These are phyloP conservation scores for Teunomyces funiuensis DNA, from an alignment of 805 yeast genomes.

Conservation along the genomic window DNA sequence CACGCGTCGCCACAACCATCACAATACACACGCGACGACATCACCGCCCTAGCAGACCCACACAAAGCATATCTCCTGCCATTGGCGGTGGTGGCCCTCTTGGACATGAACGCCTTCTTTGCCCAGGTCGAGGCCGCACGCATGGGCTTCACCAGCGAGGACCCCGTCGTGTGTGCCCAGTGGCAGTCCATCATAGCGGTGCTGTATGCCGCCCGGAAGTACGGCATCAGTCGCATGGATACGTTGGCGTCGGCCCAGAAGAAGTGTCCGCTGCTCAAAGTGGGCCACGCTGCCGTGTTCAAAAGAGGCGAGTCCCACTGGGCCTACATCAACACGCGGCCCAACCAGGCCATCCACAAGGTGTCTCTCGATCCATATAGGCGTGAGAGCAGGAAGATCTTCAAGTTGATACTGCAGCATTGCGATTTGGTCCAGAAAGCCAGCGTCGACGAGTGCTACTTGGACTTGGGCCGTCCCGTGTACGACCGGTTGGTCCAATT, in stretches of 20 bases:
- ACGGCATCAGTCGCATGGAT: slow-evolving; percentile 80
- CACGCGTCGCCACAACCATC: slow-evolving; percentile 23
- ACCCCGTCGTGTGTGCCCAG: slow-evolving; percentile 92
- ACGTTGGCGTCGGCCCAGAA: slow-evolving; percentile 61
- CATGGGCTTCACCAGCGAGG: slow-evolving; percentile 59
- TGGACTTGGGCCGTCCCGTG: slow-evolving; percentile 76
- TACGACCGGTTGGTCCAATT: slow-evolving; percentile 39
- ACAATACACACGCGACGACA: slow-evolving; percentile 47
- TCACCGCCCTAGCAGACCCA: slow-evolving; percentile 48
- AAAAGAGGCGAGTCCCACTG: slow-evolving; percentile 82
- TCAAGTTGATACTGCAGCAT: slow-evolving; percentile 57
- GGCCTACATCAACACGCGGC: slow-evolving; percentile 65
- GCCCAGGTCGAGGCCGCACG: slow-evolving; percentile 91
- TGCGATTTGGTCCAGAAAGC: slow-evolving; percentile 86
- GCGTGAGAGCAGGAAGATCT: slow-evolving; percentile 78
- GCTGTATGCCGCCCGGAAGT: slow-evolving; percentile 83
- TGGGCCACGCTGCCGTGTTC: slow-evolving; percentile 93
- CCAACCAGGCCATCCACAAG: slow-evolving; percentile 65
- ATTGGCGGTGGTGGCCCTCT: slow-evolving; percentile 75
- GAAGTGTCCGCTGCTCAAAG: slow-evolving; percentile 73
- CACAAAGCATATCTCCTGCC: slow-evolving; percentile 59
- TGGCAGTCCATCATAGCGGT: slow-evolving; percentile 92
- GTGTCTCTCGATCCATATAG: slow-evolving; percentile 91
- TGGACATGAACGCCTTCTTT: slow-evolving; percentile 93
- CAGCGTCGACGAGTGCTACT: slow-evolving; percentile 89